Evolutionary conservation across 441 rosid species (phyloP).

Genomic region (Pelargonium citronellum): DNA sequence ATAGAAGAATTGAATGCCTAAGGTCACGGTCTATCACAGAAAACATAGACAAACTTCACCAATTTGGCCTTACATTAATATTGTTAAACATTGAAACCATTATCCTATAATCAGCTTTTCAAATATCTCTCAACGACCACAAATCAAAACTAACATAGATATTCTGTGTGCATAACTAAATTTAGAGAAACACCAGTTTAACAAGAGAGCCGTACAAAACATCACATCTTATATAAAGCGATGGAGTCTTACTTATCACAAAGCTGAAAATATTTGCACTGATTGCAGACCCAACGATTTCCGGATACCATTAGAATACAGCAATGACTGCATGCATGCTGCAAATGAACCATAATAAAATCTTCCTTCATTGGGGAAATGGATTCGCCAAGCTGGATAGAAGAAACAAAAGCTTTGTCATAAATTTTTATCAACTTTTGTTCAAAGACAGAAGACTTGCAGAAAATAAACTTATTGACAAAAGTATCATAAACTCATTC

Average conservation of each 20-base stretch:
- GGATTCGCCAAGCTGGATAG: constrained; percentile 4
- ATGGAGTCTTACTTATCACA: constrained; percentile 75
- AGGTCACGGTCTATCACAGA: neutral
- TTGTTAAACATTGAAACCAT: neutral
- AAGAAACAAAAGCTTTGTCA: neutral
- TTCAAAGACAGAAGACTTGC: constrained; percentile 76
- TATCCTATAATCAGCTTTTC: neutral
- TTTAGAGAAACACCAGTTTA: neutral
- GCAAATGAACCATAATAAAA: constrained; percentile 10
- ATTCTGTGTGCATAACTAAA: neutral
- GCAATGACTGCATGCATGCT: constrained; percentile 6
- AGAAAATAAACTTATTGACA: constrained; percentile 81
- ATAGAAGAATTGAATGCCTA: neutral
- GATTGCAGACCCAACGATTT: constrained; percentile 76
- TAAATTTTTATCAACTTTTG: constrained; percentile 28
- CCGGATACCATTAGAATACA: constrained; percentile 38
- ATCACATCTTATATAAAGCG: neutral
- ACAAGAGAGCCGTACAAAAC: neutral
- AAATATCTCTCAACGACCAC: neutral
- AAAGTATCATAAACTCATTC: neutral
- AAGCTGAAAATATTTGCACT: constrained; percentile 85
- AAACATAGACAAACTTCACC: neutral
- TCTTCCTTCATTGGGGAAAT: constrained; percentile 7
- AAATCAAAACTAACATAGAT: neutral
- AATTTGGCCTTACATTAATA: neutral